A percentile compares a stretch with the other conserved stretches of the same genome.
phyloP scores from a whole-genome alignment of 208 protist species.

The Wallacemonas sp. region DNA sequence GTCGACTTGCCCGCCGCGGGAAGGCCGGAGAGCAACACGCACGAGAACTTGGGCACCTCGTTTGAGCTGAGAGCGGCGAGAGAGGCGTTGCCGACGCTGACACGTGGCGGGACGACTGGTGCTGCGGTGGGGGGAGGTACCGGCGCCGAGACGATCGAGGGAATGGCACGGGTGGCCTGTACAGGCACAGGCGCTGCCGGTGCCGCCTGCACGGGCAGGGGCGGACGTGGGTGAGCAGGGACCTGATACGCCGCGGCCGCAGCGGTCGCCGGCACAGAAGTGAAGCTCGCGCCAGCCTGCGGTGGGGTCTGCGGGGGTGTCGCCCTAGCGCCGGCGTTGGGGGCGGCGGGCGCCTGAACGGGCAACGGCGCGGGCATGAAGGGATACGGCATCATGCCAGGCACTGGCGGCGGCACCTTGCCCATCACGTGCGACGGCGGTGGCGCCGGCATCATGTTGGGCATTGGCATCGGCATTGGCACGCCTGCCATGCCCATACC shows the following conservation, averaged over 20 bases:
- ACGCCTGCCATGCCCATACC: constrained; percentile 22
- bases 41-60: constrained; percentile 84
- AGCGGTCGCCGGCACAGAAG: not conserved
- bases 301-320: not conserved
- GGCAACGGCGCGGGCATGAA: not conserved
- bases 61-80: constrained; percentile 70
- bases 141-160: not conserved
- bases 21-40: constrained; percentile 78
- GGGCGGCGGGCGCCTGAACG: not conserved
- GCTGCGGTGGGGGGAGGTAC: not conserved
- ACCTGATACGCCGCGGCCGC: not conserved
- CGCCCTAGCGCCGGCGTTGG: not conserved
- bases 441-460: not conserved
- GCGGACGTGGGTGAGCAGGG: no score
- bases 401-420: constrained; percentile 5
- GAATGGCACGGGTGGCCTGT: not conserved
- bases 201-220: not conserved
- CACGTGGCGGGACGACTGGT: constrained; percentile 17
- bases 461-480: constrained; percentile 24
- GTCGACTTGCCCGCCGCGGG: constrained; percentile 78
- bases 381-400: constrained; percentile 10
- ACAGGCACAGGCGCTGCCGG: not conserved
- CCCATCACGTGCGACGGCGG: constrained; percentile 6
- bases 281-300: not conserved
- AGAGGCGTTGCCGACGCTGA: constrained; percentile 78